phyloP scores from a whole-genome alignment of 2,329 filamentous ascomycete genomes.

The Hymenoscyphus albidus region DNA sequence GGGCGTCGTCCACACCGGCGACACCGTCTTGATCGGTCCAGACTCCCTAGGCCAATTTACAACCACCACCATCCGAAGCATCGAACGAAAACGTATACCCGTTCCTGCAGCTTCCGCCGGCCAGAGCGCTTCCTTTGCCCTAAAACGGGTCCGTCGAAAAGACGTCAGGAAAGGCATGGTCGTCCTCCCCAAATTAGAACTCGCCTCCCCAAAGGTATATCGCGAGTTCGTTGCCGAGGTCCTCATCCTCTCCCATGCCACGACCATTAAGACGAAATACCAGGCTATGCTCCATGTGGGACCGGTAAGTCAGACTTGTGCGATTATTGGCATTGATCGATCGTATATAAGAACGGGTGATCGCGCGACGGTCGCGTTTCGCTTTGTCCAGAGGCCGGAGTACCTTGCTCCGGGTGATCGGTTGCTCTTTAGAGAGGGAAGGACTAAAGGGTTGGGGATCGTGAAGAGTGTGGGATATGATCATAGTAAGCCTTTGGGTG shows the following conservation, averaged over 20 bases:
- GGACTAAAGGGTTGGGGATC: slow-evolving; percentile 92
- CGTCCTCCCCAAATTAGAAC: slow-evolving; percentile 78
- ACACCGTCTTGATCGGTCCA: slow-evolving; percentile 82
- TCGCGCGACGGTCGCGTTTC: slow-evolving; percentile 88
- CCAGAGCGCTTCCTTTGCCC: slow-evolving; percentile 86
- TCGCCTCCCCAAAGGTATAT: slow-evolving; percentile 65
- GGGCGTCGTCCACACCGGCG: slow-evolving; percentile 84
- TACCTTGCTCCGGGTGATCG: slow-evolving; percentile 86
- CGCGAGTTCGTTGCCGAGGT: slow-evolving; percentile 81
- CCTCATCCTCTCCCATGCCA: slow-evolving; percentile 90
- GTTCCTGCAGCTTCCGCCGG: slow-evolving; percentile 87
- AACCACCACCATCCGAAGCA: slow-evolving; percentile 81
- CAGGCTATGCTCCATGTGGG: slow-evolving; percentile 98
- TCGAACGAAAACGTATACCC: slow-evolving; percentile 87
- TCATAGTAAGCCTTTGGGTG: slow-evolving; percentile 47
- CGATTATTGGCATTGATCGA: slow-evolving; percentile 97
- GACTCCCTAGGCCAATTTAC: slow-evolving; percentile 88
- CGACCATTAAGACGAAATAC: slow-evolving; percentile 94
- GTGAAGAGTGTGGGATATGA: slow-evolving; percentile 92
- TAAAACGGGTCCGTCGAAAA: slow-evolving; percentile 82
- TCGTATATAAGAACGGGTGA: slow-evolving; percentile 92
- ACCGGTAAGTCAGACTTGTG: slow-evolving; percentile 89
- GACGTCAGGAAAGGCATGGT: slow-evolving; percentile 99
- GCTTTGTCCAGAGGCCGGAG: slow-evolving; percentile 90
- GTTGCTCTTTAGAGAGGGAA: slow-evolving; percentile 87